Conservation (phyloP, 2,329 filamentous ascomycete species). For the Madurella mycetomatis region DNA sequence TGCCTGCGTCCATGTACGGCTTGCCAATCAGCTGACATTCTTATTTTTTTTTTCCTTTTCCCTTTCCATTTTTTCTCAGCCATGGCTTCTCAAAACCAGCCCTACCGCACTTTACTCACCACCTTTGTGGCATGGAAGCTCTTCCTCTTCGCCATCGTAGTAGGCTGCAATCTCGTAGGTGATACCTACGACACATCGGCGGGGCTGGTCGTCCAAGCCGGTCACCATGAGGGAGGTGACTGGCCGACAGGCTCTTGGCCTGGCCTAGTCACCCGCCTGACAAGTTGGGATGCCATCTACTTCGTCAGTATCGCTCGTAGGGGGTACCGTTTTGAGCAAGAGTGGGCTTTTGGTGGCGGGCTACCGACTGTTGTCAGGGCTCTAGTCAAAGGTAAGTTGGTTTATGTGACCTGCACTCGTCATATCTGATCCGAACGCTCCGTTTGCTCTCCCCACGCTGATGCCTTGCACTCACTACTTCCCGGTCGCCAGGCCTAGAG, state of each 20-base stretch:
- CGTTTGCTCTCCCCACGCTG: background rate
- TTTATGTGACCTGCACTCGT: background rate
- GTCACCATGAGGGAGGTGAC: constrained; percentile 24
- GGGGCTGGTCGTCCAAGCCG: constrained; percentile 40
- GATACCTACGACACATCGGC: constrained; percentile 78
- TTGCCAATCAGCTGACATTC: too few relatives aligned
- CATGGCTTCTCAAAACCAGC: constrained; percentile 5
- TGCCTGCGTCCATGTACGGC: too few relatives aligned
- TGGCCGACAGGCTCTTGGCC: background rate
- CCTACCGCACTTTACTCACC: constrained; percentile 29
- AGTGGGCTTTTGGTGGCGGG: constrained; percentile 71
- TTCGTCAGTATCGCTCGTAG: constrained; percentile 59
- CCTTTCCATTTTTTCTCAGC: background rate
- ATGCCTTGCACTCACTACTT: background rate
- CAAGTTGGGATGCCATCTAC: constrained; percentile 79
- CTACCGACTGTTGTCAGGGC: constrained; percentile 42
- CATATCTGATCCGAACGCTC: background rate
- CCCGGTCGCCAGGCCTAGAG: background rate
- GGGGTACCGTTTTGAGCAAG: constrained; percentile 72
- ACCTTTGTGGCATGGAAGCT: constrained; percentile 64
- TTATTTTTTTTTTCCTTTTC: too few relatives aligned
- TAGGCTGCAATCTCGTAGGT: constrained; percentile 44
- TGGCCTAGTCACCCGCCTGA: constrained; percentile 52
- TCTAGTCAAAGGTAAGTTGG: constrained; percentile 32
- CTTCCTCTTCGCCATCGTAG: constrained; percentile 59